These are phyloP conservation scores for Linum usitatissimum DNA, from an alignment of 345 rosid genomes.

Conservation along the genomic window DNA sequence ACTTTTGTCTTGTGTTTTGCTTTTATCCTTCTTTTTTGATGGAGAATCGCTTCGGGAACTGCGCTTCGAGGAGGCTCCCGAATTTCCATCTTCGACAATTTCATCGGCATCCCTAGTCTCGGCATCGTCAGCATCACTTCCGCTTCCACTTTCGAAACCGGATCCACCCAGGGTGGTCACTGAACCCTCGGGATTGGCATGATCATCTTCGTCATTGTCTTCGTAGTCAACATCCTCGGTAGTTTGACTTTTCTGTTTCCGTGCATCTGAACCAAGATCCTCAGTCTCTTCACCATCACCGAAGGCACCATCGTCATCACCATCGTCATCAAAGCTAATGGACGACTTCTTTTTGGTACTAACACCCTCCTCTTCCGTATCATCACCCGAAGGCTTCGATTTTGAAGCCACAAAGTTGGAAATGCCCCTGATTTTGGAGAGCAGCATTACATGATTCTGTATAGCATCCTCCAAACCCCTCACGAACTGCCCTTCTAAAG, in stretches of 20 bases:
- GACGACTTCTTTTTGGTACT: conserved; percentile 21
- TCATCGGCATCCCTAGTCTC: conserved; percentile 28
- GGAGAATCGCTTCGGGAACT: conserved; percentile 1
- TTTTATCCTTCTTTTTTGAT: conserved; percentile 10
- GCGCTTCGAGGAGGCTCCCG: conserved; percentile 7
- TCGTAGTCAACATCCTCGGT: conserved; percentile 76
- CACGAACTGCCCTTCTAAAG: conserved; percentile 37
- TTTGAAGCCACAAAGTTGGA: conserved; percentile 23
- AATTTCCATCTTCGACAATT: conserved; percentile 16
- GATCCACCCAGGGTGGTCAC: conserved; percentile 10
- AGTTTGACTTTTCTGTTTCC: conserved; percentile 43
- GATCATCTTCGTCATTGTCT: conserved; percentile 45
- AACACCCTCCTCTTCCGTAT: conserved; percentile 34
- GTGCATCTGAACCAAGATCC: conserved; percentile 80
- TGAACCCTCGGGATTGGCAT: conserved; percentile 14
- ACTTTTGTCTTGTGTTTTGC: conserved; percentile 21
- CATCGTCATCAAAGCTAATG: conserved; percentile 23
- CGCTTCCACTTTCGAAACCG: conserved; percentile 29
- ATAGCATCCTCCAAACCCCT: conserved; percentile 91
- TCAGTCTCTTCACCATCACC: conserved; percentile 48
- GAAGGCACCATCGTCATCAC: conserved; percentile 21
- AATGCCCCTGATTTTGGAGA: conserved; percentile 63
- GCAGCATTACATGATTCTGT: conserved; percentile 56
- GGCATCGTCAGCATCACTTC: conserved; percentile 27
- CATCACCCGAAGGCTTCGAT: conserved; percentile 34